Base-by-base conservation (phyloP, 2,329 filamentous ascomycete species). In the Penicillium griseofulvum region DNA sequence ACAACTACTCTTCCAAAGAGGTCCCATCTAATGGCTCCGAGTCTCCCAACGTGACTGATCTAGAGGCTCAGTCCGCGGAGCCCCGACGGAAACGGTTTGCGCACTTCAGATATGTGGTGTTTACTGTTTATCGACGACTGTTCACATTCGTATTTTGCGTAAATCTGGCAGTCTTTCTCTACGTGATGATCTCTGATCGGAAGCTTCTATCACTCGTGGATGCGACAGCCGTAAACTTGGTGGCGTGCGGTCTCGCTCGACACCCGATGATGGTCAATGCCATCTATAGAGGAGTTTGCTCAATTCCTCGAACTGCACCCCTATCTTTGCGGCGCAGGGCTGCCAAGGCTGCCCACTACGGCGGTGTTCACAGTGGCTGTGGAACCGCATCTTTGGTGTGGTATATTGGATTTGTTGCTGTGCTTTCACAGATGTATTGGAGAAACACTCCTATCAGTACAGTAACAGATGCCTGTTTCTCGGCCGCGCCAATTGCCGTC, bases 201-300 rank as follows among this genome's bases (percentile, higher is more conserved):
- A 67, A 65, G 31, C 63, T 75, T 1, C 54, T 74, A 24, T 68
- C 68, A 0, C 62, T 77, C 29, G 73, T 75, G 34, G 75, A 77
- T 47, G 76, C 76, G 5, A 67, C 73, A 2, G 71, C 75, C 14
- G 70, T 71, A 24, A 83, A 82, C 60, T 61, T 82, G 49, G 66
- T 77, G 3, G 74, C 72, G 1, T 76, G 77, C 34, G 73, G 80
- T 47, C 64, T 80, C 26, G 75, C 80, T 48, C 77, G 80, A 56
- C 80, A 82, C 62, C 80, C 81, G 49, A 70, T 81, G 56, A 70
- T 82, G 24, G 76, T 83, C 66, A 82, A 82, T 64, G 63, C 71
- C 11, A 72, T 82, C 37, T 82, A 80, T 65, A 64, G 69, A 52
- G 58, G 74, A 16, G 76, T 79, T 49, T 74, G 74, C 55, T 74